phyloP scores from a whole-genome alignment of 176 grass and related monocot species.

The Phoenix roebelenii region DNA sequence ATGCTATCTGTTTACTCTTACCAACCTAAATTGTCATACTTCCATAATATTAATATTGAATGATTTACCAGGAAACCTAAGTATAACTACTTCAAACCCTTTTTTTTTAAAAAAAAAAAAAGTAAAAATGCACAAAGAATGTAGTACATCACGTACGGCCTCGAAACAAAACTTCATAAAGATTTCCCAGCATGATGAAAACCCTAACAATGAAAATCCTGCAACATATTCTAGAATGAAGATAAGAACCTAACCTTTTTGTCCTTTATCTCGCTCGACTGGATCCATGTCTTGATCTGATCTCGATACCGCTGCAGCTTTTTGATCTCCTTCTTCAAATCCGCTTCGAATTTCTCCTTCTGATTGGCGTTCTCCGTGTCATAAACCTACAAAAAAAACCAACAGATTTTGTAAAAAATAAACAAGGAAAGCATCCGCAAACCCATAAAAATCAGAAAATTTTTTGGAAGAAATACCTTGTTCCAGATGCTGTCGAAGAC shows the following conservation, averaged over 20 bases:
- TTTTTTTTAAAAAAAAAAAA: too few species aligned
- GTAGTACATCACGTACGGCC: too few species aligned
- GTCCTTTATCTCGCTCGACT: constrained; percentile 99
- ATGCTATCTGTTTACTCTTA: too few species aligned
- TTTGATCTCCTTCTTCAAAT: constrained; percentile 99
- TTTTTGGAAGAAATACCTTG: constrained; percentile 35
- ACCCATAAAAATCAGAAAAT: not conserved
- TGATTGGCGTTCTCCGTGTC: constrained; percentile 98
- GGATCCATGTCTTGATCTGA: constrained; percentile 99
- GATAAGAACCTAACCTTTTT: constrained; percentile 56
- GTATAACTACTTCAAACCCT: too few species aligned
- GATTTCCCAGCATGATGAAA: too few species aligned
- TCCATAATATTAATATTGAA: too few species aligned
- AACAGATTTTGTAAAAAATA: not conserved
- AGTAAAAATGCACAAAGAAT: too few species aligned
- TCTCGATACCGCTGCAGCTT: constrained; percentile 96
- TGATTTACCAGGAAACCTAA: too few species aligned
- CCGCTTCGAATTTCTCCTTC: constrained; percentile 99
- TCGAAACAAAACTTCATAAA: too few species aligned
- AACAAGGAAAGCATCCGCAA: constrained; percentile 1
- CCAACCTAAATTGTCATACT: too few species aligned
- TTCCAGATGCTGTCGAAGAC: constrained; percentile 99
- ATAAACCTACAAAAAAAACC: constrained; percentile 51
- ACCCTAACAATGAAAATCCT: too few species aligned
- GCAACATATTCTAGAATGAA: too few species aligned